Base-by-base conservation (phyloP, 208 protist species). In the Angomonas ambiguus region DNA sequence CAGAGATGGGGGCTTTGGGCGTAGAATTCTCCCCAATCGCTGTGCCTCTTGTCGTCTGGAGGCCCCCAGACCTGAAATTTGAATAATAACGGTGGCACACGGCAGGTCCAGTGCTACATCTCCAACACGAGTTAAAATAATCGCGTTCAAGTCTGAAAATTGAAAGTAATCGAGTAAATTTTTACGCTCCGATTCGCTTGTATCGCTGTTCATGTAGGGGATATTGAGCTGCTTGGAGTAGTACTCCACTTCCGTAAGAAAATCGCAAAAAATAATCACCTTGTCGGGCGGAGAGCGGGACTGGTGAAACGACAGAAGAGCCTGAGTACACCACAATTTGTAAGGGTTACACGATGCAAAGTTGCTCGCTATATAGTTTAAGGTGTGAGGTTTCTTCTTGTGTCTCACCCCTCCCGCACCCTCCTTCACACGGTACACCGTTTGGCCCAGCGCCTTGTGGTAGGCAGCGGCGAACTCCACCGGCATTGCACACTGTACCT, bases 21-120 rank as follows among this genome's bases (percentile, higher is more conserved):
- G 87, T 13, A 98, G 71, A 73, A 99, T 99, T 51, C 97, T 93
- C 45, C 98, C 98, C 1, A 99, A 83, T n/a, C 97, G 93, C 76
- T 99, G 97, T 41, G 97, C 97, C 80, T 99, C 97, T 75, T 98
- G 95, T 10, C 95, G 94, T 16, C 97, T 85, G 10, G 95, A 97
- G 0, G 94, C 97, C 38, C 96, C 98, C 34, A 99, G 94, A 18
- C 96, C 97, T 22, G 96, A 98, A 51, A 99, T 89, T 67, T 99
- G 98, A 66, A 99, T 99, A 49, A 99, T 92, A n/a, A 99, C 98
- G 31, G 97, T 99, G 0, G 98, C 98, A 33, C 97, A 96, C 25
- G 99, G 99, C 32, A 99, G 75, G 71, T 99, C 97, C 30, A 99
- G 91, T 11, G 97, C 95, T 27, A 94, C 98, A 80, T 99, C 98